A percentile compares a stretch with the other conserved stretches of the same genome.
Conservation (phyloP, 116 monocot genomes). For the Zostera marina region DNA sequence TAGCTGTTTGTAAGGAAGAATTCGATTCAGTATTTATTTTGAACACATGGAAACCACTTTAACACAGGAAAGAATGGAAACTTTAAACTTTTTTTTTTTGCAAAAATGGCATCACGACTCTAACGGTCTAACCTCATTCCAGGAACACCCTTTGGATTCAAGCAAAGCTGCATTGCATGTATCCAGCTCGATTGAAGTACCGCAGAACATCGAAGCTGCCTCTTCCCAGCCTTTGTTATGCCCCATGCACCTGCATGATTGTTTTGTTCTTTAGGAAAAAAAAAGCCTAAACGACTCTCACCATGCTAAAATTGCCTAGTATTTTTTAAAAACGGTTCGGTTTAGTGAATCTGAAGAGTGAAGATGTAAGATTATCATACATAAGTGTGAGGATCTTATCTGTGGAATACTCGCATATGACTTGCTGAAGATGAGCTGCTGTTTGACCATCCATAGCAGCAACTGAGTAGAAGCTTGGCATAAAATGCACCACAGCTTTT, state of each 20-base stretch:
- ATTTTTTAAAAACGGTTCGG: too few species aligned
- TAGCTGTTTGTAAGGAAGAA: too few species aligned
- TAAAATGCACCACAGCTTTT: conserved; percentile 56
- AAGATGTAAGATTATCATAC: conserved; percentile 17
- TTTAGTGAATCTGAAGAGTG: too few species aligned
- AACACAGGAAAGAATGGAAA: too few species aligned
- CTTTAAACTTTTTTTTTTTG: background rate
- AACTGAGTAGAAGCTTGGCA: conserved; percentile 90
- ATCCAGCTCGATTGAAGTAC: conserved; percentile 51
- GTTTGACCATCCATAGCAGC: conserved; percentile 98
- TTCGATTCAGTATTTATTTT: too few species aligned
- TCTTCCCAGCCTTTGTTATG: conserved; percentile 99
- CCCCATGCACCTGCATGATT: conserved; percentile 74
- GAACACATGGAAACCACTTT: too few species aligned
- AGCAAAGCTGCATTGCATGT: conserved; percentile 93
- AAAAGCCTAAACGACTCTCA: too few species aligned
- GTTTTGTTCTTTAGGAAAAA: conserved; percentile 2
- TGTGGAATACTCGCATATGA: conserved; percentile 51
- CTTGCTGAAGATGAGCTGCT: conserved; percentile 78
- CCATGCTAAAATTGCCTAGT: too few species aligned
- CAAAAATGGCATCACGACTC: background rate
- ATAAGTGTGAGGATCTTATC: conserved; percentile 76
- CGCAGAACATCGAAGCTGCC: conserved; percentile 87
- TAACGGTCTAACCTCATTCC: conserved; percentile 69
- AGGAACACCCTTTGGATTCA: conserved; percentile 71